phyloP scores from a whole-genome alignment of 2,329 filamentous ascomycete genomes.

The Penicillium aurantiogriseum region DNA sequence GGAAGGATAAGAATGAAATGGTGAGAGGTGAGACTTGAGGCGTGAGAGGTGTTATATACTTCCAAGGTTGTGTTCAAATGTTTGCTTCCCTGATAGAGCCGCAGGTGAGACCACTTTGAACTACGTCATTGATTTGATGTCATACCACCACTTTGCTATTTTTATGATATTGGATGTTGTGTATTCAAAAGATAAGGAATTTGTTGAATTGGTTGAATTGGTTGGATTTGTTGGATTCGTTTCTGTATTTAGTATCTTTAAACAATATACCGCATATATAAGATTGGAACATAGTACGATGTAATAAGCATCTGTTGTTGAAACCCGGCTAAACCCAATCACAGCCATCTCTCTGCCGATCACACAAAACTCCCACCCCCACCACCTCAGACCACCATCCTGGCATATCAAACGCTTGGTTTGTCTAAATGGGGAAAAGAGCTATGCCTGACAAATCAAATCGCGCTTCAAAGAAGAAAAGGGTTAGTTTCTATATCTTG shows the following conservation, averaged over 20 bases:
- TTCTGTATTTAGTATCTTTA: too few species aligned
- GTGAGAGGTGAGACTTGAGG: neutral
- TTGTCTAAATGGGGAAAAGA: slow-evolving; percentile 28
- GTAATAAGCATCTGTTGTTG: neutral
- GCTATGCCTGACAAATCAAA: slow-evolving; percentile 29
- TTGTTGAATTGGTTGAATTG: too few species aligned
- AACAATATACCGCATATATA: too few species aligned
- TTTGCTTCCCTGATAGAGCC: neutral
- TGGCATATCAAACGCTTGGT: slow-evolving; percentile 2
- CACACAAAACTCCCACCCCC: slow-evolving; percentile 21
- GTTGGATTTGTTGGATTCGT: too few species aligned
- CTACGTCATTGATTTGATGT: slow-evolving; percentile 30
- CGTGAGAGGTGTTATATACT: neutral
- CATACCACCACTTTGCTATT: slow-evolving; percentile 15
- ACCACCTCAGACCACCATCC: slow-evolving; percentile 3
- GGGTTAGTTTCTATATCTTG: slow-evolving; percentile 25
- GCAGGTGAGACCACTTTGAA: slow-evolving; percentile 2
- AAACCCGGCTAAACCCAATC: slow-evolving; percentile 20
- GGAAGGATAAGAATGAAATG: neutral
- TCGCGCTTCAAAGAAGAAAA: slow-evolving; percentile 33
- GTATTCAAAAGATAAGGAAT: too few species aligned
- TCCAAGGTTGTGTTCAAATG: neutral
- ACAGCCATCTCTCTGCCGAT: slow-evolving; percentile 5
- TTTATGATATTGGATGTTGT: neutral
- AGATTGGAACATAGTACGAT: too few species aligned